Base-by-base conservation (phyloP, 2,329 filamentous ascomycete species). In the Botryotinia globosa region DNA sequence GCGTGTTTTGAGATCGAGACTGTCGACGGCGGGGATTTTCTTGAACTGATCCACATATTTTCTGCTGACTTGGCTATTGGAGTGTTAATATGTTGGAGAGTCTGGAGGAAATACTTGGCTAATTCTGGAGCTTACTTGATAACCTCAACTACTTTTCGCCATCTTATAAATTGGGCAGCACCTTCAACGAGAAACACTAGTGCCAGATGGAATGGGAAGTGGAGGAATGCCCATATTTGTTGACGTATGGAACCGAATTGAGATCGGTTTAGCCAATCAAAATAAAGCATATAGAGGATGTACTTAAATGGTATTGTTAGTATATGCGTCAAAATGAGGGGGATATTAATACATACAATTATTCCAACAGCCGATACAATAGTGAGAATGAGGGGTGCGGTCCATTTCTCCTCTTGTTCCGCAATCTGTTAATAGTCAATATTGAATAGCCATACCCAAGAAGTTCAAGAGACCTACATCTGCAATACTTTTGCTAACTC, bases 161-260 rank as follows among this genome's bases (percentile, higher is more conserved):
- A 77, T n/a, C 75, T 62, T 44, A 78, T 73, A 44, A 78, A 77
- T 56, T 77, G 75, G 3, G 76, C 70, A 3, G 54, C 71, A 25
- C 87, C 87, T 78, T 89, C 87, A 4, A 87, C 84, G 8, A 87
- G 81, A n/a, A 88, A 84, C 32, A 89, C 85, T 32, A 89, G 83
- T 25, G 83, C 81, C 4, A 88, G 83, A 75, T 89, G 87, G 73
- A 88, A 85, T 0, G 87, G 87, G 75, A 88, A 89, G 78, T 89
- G 87, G 3, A 85, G 77, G 9, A 84, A 78, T 1, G 84, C 83
- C 84, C 84, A 86, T 51, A 79, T 64, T 62, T 76, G 75, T 48
- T 77, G 73, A 18, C 76, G 74, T 20, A 77, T 65, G 4, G 73
- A 73, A 16, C 75, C 77, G 42, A 78, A 76, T 42, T 77, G 72